A percentile compares a stretch with the other conserved stretches of the same genome.
These are phyloP conservation scores for Rhizopogon vesiculosus DNA, from an alignment of 768 basidiomycete species.

Conservation along the genomic window DNA sequence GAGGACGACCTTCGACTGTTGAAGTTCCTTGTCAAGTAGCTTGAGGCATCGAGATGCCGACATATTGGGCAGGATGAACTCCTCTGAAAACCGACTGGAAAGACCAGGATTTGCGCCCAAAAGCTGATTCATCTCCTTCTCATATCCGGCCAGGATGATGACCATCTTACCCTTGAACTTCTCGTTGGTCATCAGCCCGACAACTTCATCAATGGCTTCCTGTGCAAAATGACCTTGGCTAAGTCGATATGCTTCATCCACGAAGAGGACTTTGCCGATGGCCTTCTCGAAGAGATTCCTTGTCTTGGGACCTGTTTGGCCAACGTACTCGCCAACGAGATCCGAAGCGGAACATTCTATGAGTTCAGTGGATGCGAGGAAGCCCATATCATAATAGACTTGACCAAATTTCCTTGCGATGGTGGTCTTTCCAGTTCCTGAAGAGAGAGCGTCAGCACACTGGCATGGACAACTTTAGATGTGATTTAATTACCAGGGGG, in stretches of 20 bases:
- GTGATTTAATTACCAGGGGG: slow-evolving; percentile 48
- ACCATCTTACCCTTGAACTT: slow-evolving; percentile 54
- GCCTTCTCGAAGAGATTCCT: slow-evolving; percentile 57
- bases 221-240: slow-evolving; percentile 58
- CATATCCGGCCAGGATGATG: slow-evolving; percentile 69
- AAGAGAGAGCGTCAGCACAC: neutral
- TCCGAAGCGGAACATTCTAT: slow-evolving; percentile 68
- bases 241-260: slow-evolving; percentile 70
- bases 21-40: slow-evolving; percentile 43
- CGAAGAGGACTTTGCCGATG: slow-evolving; percentile 62
- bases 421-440: slow-evolving; percentile 64
- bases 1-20: slow-evolving; percentile 36
- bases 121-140: slow-evolving; percentile 60
- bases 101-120: slow-evolving; percentile 57
- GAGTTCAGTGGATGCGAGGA: slow-evolving; percentile 45
- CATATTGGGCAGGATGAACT: slow-evolving; percentile 54
- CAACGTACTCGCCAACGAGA: slow-evolving; percentile 64
- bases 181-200: slow-evolving; percentile 55
- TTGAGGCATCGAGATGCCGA: slow-evolving; percentile 41
- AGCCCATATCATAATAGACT: slow-evolving; percentile 61
- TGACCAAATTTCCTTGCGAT: slow-evolving; percentile 58
- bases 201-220: slow-evolving; percentile 71
- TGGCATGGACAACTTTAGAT: neutral
- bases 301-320: slow-evolving; percentile 70
- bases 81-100: slow-evolving; percentile 64